Evolutionary conservation across 345 rosid genomes (phyloP).

Genomic region (Leavenworthia alabamica): DNA sequence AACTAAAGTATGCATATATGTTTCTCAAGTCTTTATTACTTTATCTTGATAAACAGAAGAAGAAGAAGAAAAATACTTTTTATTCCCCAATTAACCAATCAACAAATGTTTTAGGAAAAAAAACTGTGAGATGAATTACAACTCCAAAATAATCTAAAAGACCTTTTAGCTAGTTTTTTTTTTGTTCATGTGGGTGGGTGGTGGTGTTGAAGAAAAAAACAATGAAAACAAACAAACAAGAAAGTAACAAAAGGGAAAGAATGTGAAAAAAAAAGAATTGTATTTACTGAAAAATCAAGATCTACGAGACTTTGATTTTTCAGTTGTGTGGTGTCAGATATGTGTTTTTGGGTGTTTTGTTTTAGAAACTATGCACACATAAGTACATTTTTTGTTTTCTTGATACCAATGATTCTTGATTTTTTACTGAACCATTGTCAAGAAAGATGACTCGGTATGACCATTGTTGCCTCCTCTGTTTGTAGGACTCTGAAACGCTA

Average conservation of each 20-base stretch:
- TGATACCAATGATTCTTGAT: slow-evolving; percentile 6
- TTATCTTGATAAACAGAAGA: neutral
- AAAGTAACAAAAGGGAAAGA: slow-evolving; percentile 12
- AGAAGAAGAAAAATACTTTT: slow-evolving; percentile 11
- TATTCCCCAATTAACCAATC: slow-evolving; percentile 36
- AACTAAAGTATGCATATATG: neutral
- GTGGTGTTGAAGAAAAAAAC: slow-evolving; percentile 24
- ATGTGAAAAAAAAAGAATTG: slow-evolving; percentile 28
- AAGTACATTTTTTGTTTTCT: slow-evolving; percentile 29
- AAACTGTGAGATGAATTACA: slow-evolving; percentile 26
- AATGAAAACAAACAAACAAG: slow-evolving; percentile 21
- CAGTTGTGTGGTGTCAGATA: slow-evolving; percentile 22
- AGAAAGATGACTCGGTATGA: slow-evolving; percentile 38
- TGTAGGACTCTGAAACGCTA: slow-evolving; percentile 44
- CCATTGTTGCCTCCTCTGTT: slow-evolving; percentile 57
- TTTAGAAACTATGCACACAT: slow-evolving; percentile 38
- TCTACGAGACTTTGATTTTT: slow-evolving; percentile 3
- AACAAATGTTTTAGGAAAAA: slow-evolving; percentile 23
- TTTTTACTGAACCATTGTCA: slow-evolving; percentile 55
- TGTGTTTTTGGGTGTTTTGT: slow-evolving; percentile 22
- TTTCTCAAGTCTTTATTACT: neutral
- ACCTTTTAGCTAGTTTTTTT: slow-evolving; percentile 27
- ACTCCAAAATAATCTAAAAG: slow-evolving; percentile 27
- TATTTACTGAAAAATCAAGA: slow-evolving; percentile 23
- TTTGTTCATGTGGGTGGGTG: slow-evolving; percentile 24